Evolutionary conservation across 2,329 filamentous ascomycete genomes (phyloP).

Genomic region (Raffaelea ambrosiae): DNA sequence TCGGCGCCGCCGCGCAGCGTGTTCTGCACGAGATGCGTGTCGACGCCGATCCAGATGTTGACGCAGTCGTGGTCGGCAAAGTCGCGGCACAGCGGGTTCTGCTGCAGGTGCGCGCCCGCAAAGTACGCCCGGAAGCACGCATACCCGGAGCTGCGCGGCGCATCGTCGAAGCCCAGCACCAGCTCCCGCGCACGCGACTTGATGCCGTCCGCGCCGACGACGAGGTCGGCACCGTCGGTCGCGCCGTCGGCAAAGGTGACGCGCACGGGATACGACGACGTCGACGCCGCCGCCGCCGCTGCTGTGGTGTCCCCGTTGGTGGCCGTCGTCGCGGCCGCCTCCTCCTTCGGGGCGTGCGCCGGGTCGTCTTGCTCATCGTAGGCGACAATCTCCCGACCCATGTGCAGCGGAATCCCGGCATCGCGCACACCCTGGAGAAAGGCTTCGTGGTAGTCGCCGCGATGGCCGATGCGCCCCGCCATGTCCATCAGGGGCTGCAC

Average conservation of each 20-base stretch:
- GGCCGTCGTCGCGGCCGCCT: no score
- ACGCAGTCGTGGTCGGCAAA: constrained; percentile 34
- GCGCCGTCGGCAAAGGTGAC: constrained; percentile 23
- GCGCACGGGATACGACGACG: constrained; percentile 11
- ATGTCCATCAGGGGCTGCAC: constrained; percentile 41
- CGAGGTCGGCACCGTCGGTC: constrained; percentile 33
- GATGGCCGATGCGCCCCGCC: constrained; percentile 37
- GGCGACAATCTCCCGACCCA: constrained; percentile 28
- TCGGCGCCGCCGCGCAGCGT: constrained; percentile 32
- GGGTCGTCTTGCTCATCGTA: constrained; percentile 23
- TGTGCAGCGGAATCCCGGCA: constrained; percentile 28
- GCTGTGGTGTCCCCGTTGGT: constrained; percentile 10
- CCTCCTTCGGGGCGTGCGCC: no score
- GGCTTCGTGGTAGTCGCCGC: constrained; percentile 34
- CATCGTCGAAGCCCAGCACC: constrained; percentile 42
- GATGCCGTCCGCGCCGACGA: constrained; percentile 44
- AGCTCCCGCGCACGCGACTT: constrained; percentile 40
- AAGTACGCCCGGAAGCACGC: constrained; percentile 43
- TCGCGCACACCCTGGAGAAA: constrained; percentile 29
- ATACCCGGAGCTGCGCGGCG: constrained; percentile 43
- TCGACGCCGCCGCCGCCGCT: constrained; percentile 5
- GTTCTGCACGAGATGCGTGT: constrained; percentile 34
- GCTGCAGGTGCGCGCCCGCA: constrained; percentile 24
- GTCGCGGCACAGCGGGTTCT: constrained; percentile 26
- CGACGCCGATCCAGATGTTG: constrained; percentile 35